Evolutionary conservation across 768 basidiomycete species (phyloP), one percentile per base, ranked within the genome.

Genomic region (Mycena venus): DNA sequence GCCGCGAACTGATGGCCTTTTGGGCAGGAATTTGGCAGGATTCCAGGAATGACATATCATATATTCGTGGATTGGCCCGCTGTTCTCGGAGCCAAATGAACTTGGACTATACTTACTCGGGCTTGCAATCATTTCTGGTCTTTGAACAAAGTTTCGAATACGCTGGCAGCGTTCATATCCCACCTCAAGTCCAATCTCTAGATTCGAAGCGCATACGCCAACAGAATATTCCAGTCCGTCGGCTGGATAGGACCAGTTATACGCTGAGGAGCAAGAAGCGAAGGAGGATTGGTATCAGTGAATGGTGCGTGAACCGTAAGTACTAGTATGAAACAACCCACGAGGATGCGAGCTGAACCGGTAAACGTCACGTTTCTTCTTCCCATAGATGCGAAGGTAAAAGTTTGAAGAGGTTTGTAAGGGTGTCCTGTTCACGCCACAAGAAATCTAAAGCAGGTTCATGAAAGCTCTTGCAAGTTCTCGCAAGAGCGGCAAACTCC

Each of bases 331-430:
- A 7, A 44, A 44, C 17, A 17, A 49, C 47, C 11, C n/a, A 49
- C 47, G 23, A 49, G 4, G 42, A n/a, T n/a, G n/a, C n/a, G n/a
- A n/a, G n/a, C n/a, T n/a, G n/a, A n/a, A n/a, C n/a, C n/a, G n/a
- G n/a, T n/a, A n/a, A n/a, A n/a, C n/a, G n/a, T 49, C 47, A 49
- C 47, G n/a, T 49, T 8, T 40, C 55, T 29, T 73, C 55, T 53
- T 53, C 51, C 72, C 72, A 73, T 17, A 38, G 11, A 34, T 73
- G 31, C 6, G 72, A 32, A 0, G 72, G 72, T 2, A 73, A 27
- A 59, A 56, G 62, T 61, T 68, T 68, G 6, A 73, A 14, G 3
- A 66, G 2, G 34, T 61, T 51, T n/a, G 6, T 6, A 9, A 73
- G 42, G 3, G 34, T 66, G 2, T 21, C n/a, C n/a, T 73, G 65